Evolutionary conservation across 106 monocot species (phyloP).

Genomic region (Platanthera zijinensis): DNA sequence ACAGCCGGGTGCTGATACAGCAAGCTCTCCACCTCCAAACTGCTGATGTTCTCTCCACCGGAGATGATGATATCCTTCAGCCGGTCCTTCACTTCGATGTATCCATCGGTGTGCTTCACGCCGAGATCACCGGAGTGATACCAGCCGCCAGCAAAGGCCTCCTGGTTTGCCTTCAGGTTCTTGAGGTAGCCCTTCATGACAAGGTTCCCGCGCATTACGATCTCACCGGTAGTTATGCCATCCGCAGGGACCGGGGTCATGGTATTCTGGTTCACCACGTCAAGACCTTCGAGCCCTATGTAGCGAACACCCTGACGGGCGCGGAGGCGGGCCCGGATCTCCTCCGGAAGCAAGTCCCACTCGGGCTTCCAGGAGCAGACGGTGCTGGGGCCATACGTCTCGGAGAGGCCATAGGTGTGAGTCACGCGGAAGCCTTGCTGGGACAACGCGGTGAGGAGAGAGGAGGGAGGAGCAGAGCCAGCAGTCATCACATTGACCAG

Average conservation of each 20-base stretch:
- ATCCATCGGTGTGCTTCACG: slow-evolving; percentile 57
- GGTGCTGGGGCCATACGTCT: slow-evolving; percentile 61
- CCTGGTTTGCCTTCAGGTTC: slow-evolving; percentile 50
- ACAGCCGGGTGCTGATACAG: slow-evolving; percentile 51
- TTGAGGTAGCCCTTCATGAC: slow-evolving; percentile 80
- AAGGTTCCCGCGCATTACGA: slow-evolving; percentile 58
- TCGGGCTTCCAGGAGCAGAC: slow-evolving; percentile 68
- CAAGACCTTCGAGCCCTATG: slow-evolving; percentile 47
- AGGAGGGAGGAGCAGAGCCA: slow-evolving; percentile 61
- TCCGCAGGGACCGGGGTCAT: slow-evolving; percentile 53
- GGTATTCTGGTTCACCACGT: slow-evolving; percentile 43
- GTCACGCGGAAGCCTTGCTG: slow-evolving; percentile 56
- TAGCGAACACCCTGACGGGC: slow-evolving; percentile 67
- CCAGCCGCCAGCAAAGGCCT: slow-evolving; percentile 67
- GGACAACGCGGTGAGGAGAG: slow-evolving; percentile 51
- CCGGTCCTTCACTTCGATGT: slow-evolving; percentile 68
- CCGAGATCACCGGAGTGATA: slow-evolving; percentile 73
- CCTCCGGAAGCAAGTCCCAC: slow-evolving; percentile 40
- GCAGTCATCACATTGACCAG: slow-evolving; percentile 55
- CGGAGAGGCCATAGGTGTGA: slow-evolving; percentile 75
- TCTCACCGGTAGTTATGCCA: slow-evolving; percentile 52
- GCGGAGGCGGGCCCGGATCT: slow-evolving; percentile 36
- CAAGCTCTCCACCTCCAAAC: slow-evolving; percentile 61
- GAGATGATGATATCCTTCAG: slow-evolving; percentile 69
- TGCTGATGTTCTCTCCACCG: slow-evolving; percentile 71